These are phyloP conservation scores for Acacia acuminata DNA, from an alignment of 306 rosid genomes.

Conservation along the genomic window DNA sequence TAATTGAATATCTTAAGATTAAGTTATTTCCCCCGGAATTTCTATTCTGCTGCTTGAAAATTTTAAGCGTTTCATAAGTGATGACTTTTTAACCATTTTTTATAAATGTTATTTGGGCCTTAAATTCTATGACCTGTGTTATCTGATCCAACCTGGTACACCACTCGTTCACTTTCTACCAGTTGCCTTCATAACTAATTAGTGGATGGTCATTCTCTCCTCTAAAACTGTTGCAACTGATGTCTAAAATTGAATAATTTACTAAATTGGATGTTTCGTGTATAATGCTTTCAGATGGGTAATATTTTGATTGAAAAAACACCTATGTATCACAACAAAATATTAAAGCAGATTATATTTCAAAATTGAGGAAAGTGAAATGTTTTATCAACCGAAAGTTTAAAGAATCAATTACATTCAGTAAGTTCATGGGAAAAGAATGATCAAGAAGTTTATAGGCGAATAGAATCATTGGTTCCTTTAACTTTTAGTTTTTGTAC, in stretches of 20 bases:
- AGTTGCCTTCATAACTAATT: background rate
- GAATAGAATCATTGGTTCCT: background rate
- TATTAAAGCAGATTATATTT: background rate
- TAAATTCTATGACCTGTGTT: background rate
- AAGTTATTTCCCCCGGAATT: slow-evolving; percentile 3
- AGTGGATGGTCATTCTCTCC: background rate
- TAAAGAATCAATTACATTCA: background rate
- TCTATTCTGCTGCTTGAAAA: background rate
- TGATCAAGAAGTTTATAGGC: slow-evolving; percentile 16
- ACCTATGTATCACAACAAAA: background rate
- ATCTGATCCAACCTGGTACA: background rate
- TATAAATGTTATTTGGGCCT: background rate
- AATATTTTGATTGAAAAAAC: slow-evolving; percentile 9
- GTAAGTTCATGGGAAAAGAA: slow-evolving; percentile 5
- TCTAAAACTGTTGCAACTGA: slow-evolving; percentile 2
- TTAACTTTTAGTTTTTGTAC: background rate
- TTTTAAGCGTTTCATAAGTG: background rate
- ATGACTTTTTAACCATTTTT: slow-evolving; percentile 4
- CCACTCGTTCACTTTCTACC: background rate
- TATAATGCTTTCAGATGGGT: background rate
- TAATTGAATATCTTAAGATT: slow-evolving; percentile 14
- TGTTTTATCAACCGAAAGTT: background rate
- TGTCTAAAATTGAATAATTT: background rate
- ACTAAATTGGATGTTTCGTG: slow-evolving; percentile 6
- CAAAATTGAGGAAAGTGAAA: background rate